Base-by-base conservation (phyloP, 495 filamentous ascomycete species). In the Penicillium simplicissimum region DNA sequence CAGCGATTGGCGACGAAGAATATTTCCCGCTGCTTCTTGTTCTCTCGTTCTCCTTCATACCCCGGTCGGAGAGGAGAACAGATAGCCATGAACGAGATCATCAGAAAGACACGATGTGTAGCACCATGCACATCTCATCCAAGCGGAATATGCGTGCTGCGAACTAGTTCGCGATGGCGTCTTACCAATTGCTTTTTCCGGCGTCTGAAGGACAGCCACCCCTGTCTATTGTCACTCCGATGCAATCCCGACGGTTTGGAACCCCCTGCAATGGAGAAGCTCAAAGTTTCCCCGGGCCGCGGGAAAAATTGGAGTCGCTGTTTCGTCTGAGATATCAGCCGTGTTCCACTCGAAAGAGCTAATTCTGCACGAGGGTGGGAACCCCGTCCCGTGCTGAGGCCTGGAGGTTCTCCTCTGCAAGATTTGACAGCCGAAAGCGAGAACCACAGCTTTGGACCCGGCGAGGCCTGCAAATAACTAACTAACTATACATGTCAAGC, bases 291-390 rank as follows among this genome's bases (percentile, higher is more conserved):
- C 28, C 43, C 40, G 17, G 43, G 21, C 54, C 45, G 40, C n/a
- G 19, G 33, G 43, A 15, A 34, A 60, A 43, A 60, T 42, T 21
- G 10, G 17, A 31, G 55, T 35, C 40, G 15, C 17, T 28, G 52
- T 48, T 28, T 28, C 45, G 28, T 31, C 28, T 31, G 45, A 49
- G 45, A 15, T 5, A 8, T 48, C 14, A 1, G 23, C 25, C 51
- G 51, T 53, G 42, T 36, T 21, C 51, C n/a, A 34, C 28, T 53
- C 28, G 14, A 8, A 23, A 36, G 9, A 45, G 42, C 28, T 15
- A n/a, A 23, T 10, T 36, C 60, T 59, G 61, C 61, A 59, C 28
- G 43, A 52, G 42, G 51, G 59, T 62, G 63, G 63, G 40, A 58
- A 62, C n/a, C 59, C 35, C 36, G n/a, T 57, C 40, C 58, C 53